Base-by-base conservation (phyloP, 2,329 filamentous ascomycete genomes). In the Cordyceps tenuipes region DNA sequence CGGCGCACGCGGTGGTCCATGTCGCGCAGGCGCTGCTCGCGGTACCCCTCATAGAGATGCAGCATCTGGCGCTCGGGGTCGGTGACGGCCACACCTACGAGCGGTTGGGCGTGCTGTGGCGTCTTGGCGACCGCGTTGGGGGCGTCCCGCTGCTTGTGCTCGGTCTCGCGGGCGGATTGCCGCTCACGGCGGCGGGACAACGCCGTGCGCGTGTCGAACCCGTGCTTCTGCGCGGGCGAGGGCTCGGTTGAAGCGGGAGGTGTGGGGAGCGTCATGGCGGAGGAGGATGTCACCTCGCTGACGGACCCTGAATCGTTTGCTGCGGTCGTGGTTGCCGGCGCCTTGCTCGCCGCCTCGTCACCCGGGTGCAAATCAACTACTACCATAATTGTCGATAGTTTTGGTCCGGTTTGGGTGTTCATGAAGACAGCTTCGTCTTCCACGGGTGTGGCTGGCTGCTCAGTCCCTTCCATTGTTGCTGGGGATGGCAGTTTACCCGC, bases 1-100 rank as follows among this genome's bases (percentile, higher is more conserved):
- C 72, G 70, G 7, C 74, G 72, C 13, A 82, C 66, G 1, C 79
- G 75, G 12, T 71, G 71, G 63, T 80, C 78, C 68, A 81, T 76
- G 44, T 82, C 79, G 26, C 71, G 72, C 17, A 78, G 67, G 8
- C 74, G 76, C 21, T 73, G 69, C 61, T 77, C 75, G 10, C 72
- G 70, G 31, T 77, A 72, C 3, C 69, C 70, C 52, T 78, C 74
- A 61, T 78, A 76, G 9, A 73, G 70, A 5, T 68, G 65, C 19
- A 73, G 59, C 10, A 76, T 67, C 59, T 77, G 71, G 59, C 69
- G 69, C 53, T 75, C 72, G 23, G 54, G 54, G 65, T 66, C 6
- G 59, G 58, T 1, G 66, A 63, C 3, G 23, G 54, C 31, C 31
- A 21, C 21, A 61, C 43, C 57, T 7, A 65, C 64, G 1, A 36